Evolutionary conservation across 2,329 filamentous ascomycete genomes (phyloP), one percentile per base, ranked within the genome.

Genomic region (Cladobotryum protrusum): DNA sequence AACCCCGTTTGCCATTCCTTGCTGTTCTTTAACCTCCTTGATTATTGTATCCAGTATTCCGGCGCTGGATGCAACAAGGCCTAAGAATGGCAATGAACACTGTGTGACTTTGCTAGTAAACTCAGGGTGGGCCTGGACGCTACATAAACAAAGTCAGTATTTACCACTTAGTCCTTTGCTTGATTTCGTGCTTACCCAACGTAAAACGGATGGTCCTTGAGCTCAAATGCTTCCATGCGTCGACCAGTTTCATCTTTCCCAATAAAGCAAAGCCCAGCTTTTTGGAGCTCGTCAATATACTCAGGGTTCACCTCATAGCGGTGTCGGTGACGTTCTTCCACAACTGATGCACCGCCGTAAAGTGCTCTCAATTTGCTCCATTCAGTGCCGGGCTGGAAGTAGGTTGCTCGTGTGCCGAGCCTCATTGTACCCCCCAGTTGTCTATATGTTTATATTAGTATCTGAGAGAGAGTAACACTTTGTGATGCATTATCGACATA

Each of bases 251-350:
- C 83, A 61, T 95, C 89, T 67, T 89, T 90, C 56, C 86, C 87
- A 52, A 91, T 77, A 62, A 95, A 91, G 39, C 76, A 72, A 32
- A 96, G 73, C 1, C 89, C 90, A 5, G 77, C 81, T 42, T 78
- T 70, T 56, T 88, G 78, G 3, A 96, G 74, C 32, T 71, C 70
- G 4, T 85, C 81, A 47, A 95, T 81, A 61, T 85, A 85, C 11
- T 81, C 78, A 0, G 90, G 89, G 70, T 95, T 95, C 56, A 95
- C 87, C 72, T 96, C 90, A 65, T 95, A 96, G 35, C 89, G 81
- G 69, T 96, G 90, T 53, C 90, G 82, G 67, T 96, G 90, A 45
- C 90, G 81, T 73, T 95, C 90, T 52, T 77, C 69, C 40, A 86
- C 77, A 15, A 70, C 67, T 1, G 73, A 66, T 1, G 69, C 72